Base-by-base conservation (phyloP, 768 basidiomycete species). In the Pisolithus marmoratus region DNA sequence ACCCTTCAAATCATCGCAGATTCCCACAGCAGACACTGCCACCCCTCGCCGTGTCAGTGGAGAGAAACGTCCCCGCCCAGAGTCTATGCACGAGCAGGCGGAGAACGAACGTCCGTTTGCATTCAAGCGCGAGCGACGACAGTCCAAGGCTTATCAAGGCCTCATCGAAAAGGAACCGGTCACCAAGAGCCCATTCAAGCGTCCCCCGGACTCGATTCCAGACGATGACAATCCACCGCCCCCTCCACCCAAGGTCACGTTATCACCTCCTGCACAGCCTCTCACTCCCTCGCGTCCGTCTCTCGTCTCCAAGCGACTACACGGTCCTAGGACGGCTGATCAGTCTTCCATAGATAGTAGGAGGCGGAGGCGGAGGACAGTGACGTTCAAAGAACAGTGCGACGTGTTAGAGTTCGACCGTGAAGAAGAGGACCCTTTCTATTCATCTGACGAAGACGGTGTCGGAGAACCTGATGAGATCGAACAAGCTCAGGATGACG, bases 371-470 rank as follows among this genome's bases (percentile, higher is more conserved):
- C 68, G 86, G 54, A 92, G 90, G 65, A 90, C 81, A 0, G 91
- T 94, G 24, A 87, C 81, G 1, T 94, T 87, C 52, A 78, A 85
- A 63, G 85, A 88, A 55, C 77, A 81, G 11, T 88, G 86, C 57
- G 90, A 93, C 54, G 89, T 94, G 11, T 67, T 91, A 27, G 89
- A 91, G 61, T 90, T 89, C 62, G 84, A 88, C 51, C 70, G 76
- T 19, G 85, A 80, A 12, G 78, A 87, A 47, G 74, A 75, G 48
- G 72, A 79, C 51, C 71, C 76, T 3, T 80, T 80, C 46, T 63
- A 72, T 61, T 74, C 70, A 24, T 63, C 65, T 14, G 67, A 69
- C 26, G 73, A 72, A 19, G 63, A 70, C 44, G 59, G 68, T 44
- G 60, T 61, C 42, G 50, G 60, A 49, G 45, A 58, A 54, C 24